A percentile compares a stretch with the other conserved stretches of the same genome.
Evolutionary conservation across 2,329 filamentous ascomycete genomes (phyloP).

Genomic region (Chaetomiaceae sp.): DNA sequence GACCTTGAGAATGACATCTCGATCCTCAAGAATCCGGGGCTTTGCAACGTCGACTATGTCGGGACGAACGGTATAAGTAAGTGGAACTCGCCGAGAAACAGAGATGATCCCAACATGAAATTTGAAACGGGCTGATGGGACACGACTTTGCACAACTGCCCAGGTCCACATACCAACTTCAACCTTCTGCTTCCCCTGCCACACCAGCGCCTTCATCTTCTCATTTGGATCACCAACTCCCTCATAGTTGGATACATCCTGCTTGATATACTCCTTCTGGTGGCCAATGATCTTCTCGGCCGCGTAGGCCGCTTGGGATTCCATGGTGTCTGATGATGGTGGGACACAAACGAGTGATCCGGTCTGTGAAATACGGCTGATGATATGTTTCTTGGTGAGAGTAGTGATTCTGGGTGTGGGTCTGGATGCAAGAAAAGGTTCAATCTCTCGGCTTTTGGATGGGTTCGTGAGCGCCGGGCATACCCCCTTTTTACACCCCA

Average conservation of each 20-base stretch:
- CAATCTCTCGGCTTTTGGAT: too few species aligned
- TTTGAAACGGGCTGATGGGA: too few species aligned
- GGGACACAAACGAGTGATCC: too few species aligned
- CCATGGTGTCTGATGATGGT: constrained; percentile 39
- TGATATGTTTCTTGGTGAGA: too few species aligned
- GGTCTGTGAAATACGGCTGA: too few species aligned
- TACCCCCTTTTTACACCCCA: too few species aligned
- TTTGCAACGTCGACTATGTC: constrained; percentile 57
- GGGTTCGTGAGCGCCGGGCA: too few species aligned
- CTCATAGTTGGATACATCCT: constrained; percentile 63
- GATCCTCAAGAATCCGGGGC: constrained; percentile 66
- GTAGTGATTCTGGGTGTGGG: not conserved
- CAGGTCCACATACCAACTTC: constrained; percentile 48
- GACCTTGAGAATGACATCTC: constrained; percentile 76
- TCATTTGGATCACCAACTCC: constrained; percentile 43
- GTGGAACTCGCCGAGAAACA: too few species aligned
- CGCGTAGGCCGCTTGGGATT: constrained; percentile 62
- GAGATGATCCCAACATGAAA: too few species aligned
- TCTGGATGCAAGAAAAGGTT: too few species aligned
- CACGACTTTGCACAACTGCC: too few species aligned
- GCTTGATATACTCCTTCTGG: constrained; percentile 58
- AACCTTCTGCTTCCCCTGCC: constrained; percentile 78
- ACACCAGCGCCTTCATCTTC: constrained; percentile 75
- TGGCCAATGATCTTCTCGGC: constrained; percentile 67
- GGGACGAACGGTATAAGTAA: too few species aligned